phyloP scores from a whole-genome alignment of 2,329 filamentous ascomycete genomes.

The Calycina herbarum region DNA sequence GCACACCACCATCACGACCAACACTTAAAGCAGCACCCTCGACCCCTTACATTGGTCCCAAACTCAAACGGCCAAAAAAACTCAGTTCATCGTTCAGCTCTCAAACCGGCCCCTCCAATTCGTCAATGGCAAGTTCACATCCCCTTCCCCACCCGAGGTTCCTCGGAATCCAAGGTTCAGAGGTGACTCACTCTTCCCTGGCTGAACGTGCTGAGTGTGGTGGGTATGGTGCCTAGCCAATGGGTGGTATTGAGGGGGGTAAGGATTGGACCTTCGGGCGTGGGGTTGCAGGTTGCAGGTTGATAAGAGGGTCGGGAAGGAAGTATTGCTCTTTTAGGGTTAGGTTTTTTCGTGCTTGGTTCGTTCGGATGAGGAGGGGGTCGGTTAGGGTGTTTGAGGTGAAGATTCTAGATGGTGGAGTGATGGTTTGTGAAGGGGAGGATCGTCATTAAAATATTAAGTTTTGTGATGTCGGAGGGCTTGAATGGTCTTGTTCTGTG shows the following conservation, averaged over 20 bases:
- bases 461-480: not conserved
- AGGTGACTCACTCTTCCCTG: not conserved
- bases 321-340: not conserved
- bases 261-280: not conserved
- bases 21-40: not conserved
- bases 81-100: not conserved
- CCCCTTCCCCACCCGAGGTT: not conserved
- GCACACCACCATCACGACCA: constrained; percentile 16
- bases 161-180: not conserved
- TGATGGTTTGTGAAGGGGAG: not conserved
- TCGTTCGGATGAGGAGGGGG: not conserved
- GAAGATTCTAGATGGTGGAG: not conserved
- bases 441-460: not conserved
- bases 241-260: not conserved
- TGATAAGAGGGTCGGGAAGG: not conserved
- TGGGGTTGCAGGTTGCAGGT: not conserved
- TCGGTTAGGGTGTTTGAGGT: not conserved
- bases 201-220: not conserved
- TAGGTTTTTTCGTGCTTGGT: not conserved
- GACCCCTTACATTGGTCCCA: not conserved
- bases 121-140: not conserved
- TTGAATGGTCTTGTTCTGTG: not conserved
- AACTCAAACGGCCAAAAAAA: not conserved
- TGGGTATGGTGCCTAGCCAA: not conserved
- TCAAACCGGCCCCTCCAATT: not conserved